phyloP scores from a whole-genome alignment of 768 basidiomycete genomes.

The Agrocybe pediades region DNA sequence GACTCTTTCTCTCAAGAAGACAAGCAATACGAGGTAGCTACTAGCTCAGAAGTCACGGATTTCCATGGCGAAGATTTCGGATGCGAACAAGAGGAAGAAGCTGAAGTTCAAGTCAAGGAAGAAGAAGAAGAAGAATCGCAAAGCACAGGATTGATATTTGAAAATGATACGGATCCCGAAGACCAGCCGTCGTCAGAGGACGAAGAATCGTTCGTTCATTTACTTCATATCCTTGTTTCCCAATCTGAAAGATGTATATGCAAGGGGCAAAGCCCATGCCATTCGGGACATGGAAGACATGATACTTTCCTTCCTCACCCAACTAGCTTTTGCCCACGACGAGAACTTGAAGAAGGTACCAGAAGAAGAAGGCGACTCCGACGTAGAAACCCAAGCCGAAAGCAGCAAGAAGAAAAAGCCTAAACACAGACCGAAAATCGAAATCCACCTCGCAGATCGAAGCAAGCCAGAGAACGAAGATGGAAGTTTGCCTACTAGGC shows the following conservation, averaged over 20 bases:
- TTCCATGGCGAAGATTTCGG: no score
- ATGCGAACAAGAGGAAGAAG: neutral
- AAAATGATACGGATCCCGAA: no score
- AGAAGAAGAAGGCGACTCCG: constrained; percentile 7
- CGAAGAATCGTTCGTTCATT: neutral
- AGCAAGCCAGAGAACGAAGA: constrained; percentile 25
- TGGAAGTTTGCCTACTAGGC: constrained; percentile 22
- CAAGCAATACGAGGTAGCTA: no score
- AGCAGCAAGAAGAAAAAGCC: constrained; percentile 5
- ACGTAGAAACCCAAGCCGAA: constrained; percentile 3
- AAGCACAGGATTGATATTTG: no score
- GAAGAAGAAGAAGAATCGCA: neutral
- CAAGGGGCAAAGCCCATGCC: neutral
- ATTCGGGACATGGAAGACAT: constrained; percentile 35
- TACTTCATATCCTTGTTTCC: neutral
- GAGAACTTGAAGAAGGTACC: constrained; percentile 2
- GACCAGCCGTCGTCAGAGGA: neutral
- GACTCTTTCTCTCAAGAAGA: no score
- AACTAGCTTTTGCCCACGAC: constrained; percentile 28
- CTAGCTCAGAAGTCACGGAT: no score
- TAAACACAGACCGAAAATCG: constrained; percentile 25
- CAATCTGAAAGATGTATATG: neutral
- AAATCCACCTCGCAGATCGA: constrained; percentile 37
- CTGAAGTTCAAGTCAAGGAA: neutral
- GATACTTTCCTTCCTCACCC: constrained; percentile 36